phyloP scores from a whole-genome alignment of 2,329 filamentous ascomycete species.

The Chaetomium globosum region DNA sequence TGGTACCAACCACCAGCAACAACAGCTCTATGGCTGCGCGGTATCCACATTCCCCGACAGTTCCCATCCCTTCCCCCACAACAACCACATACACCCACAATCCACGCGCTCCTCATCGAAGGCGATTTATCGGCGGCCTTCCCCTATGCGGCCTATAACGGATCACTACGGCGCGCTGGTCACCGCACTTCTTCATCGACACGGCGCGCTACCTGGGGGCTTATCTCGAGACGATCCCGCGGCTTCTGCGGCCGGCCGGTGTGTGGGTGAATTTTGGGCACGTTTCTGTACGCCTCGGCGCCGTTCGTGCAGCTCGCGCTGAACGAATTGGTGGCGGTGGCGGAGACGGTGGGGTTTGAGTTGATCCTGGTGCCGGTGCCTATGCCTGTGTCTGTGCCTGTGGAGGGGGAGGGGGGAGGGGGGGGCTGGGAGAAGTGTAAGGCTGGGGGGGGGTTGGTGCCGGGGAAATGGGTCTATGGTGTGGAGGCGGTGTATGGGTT shows the following conservation, averaged over 20 bases:
- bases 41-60: too few relatives aligned
- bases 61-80: too few relatives aligned
- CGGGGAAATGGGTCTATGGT: constrained; percentile 47
- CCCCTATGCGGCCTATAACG: constrained; percentile 31
- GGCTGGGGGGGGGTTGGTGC: constrained; percentile 46
- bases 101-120: constrained; percentile 52
- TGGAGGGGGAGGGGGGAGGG: constrained; percentile 40
- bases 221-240: constrained; percentile 58
- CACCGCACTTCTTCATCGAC: constrained; percentile 64
- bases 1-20: too few relatives aligned
- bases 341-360: constrained; percentile 55
- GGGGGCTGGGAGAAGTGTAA: background rate
- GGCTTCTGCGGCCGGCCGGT: constrained; percentile 51
- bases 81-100: too few relatives aligned
- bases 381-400: too few relatives aligned
- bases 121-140: constrained; percentile 58
- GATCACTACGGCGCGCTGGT: constrained; percentile 53
- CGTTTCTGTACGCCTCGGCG: constrained; percentile 57
- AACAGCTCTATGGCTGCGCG: too few relatives aligned
- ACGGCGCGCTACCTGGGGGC: constrained; percentile 59
- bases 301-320: constrained; percentile 59
- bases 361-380: constrained; percentile 52
- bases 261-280: constrained; percentile 61
- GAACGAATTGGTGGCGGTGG: constrained; percentile 54
- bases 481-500: constrained; percentile 57